Percentiles rank a stretch among this genome's conserved stretches.
phyloP scores from a whole-genome alignment of 2,329 filamentous ascomycete genomes.

The Amauroascus verrucosus region DNA sequence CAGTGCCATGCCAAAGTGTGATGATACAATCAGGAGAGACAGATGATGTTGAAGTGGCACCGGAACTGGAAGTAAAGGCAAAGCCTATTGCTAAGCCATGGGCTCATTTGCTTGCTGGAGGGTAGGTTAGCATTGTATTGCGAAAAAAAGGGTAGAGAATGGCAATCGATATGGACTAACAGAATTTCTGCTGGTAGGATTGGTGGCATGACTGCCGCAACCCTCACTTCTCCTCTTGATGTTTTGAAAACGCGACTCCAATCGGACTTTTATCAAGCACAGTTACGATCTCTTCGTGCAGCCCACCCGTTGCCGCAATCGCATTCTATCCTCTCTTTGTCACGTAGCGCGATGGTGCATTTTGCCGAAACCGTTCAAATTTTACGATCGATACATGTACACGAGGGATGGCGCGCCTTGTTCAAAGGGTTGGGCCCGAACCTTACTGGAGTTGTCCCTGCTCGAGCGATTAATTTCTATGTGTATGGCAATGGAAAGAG shows the following conservation, averaged over 20 bases:
- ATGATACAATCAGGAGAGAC: conserved; percentile 30
- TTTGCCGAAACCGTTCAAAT: conserved; percentile 80
- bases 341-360: conserved; percentile 60
- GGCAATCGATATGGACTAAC: conserved; percentile 15
- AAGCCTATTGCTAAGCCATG: conserved; percentile 55
- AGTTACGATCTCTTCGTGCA: conserved; percentile 41
- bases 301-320: conserved; percentile 24
- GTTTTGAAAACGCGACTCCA: conserved; percentile 89
- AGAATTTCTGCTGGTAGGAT: conserved; percentile 43
- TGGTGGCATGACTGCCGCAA: conserved; percentile 82
- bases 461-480: conserved; percentile 86
- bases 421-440: conserved; percentile 93
- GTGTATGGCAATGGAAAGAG: conserved; percentile 87
- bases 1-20: conserved; percentile 13
- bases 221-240: conserved; percentile 88
- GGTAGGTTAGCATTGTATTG: conserved; percentile 48
- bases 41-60: conserved; percentile 27
- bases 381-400: conserved; percentile 64
- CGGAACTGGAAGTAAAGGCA: conserved; percentile 13
- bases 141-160: too few relatives aligned
- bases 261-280: conserved; percentile 85
- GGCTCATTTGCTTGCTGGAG: conserved; percentile 86
- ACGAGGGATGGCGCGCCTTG: conserved; percentile 74
- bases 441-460: conserved; percentile 78
- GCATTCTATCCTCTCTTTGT: conserved; percentile 48